Conservation (phyloP, 2,329 filamentous ascomycete species). For the Dactylellina cionopaga region DNA sequence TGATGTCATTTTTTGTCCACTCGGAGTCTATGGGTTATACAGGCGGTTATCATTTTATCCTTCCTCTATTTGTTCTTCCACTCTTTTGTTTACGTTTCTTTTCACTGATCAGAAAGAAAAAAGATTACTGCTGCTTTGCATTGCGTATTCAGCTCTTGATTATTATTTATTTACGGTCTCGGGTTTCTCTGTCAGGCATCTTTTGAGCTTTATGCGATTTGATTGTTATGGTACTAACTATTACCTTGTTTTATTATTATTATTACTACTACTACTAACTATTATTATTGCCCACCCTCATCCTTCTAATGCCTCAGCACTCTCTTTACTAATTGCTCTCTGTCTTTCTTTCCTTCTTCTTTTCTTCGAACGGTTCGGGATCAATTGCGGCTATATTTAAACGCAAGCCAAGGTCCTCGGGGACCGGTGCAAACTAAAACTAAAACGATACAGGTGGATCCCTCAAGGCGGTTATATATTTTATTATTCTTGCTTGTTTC, state of each 20-base stretch:
- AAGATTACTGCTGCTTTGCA: slow-evolving; percentile 7
- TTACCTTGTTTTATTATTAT: no score
- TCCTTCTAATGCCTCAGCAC: neutral
- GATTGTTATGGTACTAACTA: neutral
- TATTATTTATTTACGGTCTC: neutral
- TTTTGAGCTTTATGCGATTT: neutral
- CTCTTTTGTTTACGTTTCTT: slow-evolving; percentile 13
- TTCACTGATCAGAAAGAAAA: slow-evolving; percentile 9
- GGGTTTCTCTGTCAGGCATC: slow-evolving; percentile 9
- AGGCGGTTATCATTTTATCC: slow-evolving; percentile 51
- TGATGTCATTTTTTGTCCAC: slow-evolving; percentile 12
- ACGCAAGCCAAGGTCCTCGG: no score
- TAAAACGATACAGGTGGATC: neutral
- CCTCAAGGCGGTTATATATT: neutral
- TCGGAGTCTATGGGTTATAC: slow-evolving; percentile 42
- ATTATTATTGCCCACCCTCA: neutral
- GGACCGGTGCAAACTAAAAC: neutral
- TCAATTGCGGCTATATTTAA: no score
- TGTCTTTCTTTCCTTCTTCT: neutral
- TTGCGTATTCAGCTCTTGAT: neutral
- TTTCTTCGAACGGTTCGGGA: no score
- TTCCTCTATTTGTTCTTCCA: slow-evolving; percentile 25
- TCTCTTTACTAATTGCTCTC: no score
- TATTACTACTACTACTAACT: neutral
- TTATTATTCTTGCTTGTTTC: no score